Percentiles rank a stretch among this genome's conserved stretches.
phyloP scores from a whole-genome alignment of 2,329 filamentous ascomycete species.

The Alternaria atra region DNA sequence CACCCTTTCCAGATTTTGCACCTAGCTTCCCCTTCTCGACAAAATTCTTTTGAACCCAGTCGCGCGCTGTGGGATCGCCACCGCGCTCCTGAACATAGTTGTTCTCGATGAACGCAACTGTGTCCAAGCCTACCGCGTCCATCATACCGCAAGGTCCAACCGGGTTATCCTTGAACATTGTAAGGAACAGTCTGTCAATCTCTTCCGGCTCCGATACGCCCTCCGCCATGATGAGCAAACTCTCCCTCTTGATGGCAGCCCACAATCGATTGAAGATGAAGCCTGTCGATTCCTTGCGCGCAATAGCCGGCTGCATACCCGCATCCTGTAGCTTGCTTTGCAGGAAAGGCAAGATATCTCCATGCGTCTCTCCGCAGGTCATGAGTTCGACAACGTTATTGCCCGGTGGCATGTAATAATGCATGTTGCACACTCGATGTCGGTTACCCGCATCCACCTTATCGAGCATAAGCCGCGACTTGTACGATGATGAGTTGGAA shows the following conservation, averaged over 20 bases:
- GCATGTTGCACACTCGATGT: conserved; percentile 54
- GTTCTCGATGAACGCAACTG: conserved; percentile 62
- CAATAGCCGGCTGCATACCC: conserved; percentile 55
- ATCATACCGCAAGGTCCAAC: conserved; percentile 54
- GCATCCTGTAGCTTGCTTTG: conserved; percentile 52
- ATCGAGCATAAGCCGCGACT: conserved; percentile 59
- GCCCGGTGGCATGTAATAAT: conserved; percentile 60
- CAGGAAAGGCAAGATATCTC: conserved; percentile 58
- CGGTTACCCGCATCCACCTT: conserved; percentile 53
- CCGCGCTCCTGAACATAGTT: conserved; percentile 63
- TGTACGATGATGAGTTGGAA: conserved; percentile 64
- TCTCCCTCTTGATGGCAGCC: conserved; percentile 66
- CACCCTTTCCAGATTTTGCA: conserved; percentile 44
- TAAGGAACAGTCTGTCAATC: conserved; percentile 59
- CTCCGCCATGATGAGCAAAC: conserved; percentile 60
- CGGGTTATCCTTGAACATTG: conserved; percentile 48
- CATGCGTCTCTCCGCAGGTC: conserved; percentile 59
- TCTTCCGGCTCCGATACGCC: conserved; percentile 60
- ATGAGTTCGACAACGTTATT: conserved; percentile 63
- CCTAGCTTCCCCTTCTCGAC: conserved; percentile 60
- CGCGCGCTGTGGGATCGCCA: conserved; percentile 52
- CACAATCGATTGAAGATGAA: conserved; percentile 67
- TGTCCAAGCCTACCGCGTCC: conserved; percentile 63
- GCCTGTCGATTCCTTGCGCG: conserved; percentile 60
- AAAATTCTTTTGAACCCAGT: conserved; percentile 58